Conservation (phyloP, 495 filamentous ascomycete species). For the Aspergillus coremiiformis region DNA sequence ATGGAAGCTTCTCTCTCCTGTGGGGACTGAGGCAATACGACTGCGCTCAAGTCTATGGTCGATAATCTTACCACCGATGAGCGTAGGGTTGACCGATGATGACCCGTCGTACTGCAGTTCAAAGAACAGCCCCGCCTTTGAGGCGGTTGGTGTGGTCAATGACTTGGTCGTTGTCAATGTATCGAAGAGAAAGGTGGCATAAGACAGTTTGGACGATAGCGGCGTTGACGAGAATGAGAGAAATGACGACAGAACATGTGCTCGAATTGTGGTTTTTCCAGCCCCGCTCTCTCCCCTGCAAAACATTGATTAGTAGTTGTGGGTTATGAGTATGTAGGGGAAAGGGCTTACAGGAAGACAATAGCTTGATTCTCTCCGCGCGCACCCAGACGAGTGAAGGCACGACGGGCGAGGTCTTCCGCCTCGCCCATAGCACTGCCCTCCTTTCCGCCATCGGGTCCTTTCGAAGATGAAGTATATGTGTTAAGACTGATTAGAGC, state of each 20-base stretch:
- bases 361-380: conserved; percentile 88
- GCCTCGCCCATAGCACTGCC: conserved; percentile 81
- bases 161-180: conserved; percentile 97
- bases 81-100: conserved; percentile 65
- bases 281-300: conserved; percentile 86
- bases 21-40: conserved; percentile 82
- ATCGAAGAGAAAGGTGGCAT: conserved; percentile 91
- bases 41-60: conserved; percentile 89
- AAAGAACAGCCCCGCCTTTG: conserved; percentile 89
- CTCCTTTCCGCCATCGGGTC: conserved; percentile 79
- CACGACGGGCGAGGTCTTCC: conserved; percentile 79
- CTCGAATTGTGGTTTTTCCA: conserved; percentile 89
- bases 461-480: conserved; percentile 78
- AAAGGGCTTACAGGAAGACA: conserved; percentile 73
- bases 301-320: conserved; percentile 2
- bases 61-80: conserved; percentile 89
- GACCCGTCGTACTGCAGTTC: conserved; percentile 94
- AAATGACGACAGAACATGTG: conserved; percentile 76
- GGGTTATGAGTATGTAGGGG: too few species aligned
- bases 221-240: conserved; percentile 85
- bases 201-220: conserved; percentile 83
- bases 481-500: conserved; percentile 88
- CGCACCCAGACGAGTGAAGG: conserved; percentile 77
- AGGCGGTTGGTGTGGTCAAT: conserved; percentile 86
- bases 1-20: conserved; percentile 94